Conservation (phyloP, 1,284 basidiomycete genomes). For the Neolentinus lepideus region DNA sequence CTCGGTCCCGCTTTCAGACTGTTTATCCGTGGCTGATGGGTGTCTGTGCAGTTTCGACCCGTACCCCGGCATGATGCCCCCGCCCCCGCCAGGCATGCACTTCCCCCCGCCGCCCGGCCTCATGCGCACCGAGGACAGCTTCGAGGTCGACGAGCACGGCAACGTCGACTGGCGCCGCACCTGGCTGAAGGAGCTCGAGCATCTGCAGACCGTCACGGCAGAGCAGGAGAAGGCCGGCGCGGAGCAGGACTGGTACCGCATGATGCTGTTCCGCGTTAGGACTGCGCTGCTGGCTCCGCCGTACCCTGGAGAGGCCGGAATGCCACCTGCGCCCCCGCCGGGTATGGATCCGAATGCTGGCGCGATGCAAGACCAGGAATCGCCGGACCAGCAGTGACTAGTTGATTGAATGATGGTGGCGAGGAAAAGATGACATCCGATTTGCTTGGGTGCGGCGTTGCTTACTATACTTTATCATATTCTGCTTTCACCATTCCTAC, state of each 20-base stretch:
- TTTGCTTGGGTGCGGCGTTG: constrained; percentile 1
- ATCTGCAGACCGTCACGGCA: constrained; percentile 60
- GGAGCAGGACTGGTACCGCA: constrained; percentile 74
- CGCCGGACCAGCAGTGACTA: not conserved
- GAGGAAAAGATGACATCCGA: not conserved
- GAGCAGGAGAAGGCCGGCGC: constrained; percentile 75
- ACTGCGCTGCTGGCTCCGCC: constrained; percentile 58
- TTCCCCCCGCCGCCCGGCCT: constrained; percentile 47
- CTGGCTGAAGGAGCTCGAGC: constrained; percentile 71
- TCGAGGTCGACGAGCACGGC: constrained; percentile 70
- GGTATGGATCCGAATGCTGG: constrained; percentile 31
- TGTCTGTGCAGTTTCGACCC: constrained; percentile 49
- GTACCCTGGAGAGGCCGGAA: constrained; percentile 13
- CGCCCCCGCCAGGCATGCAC: constrained; percentile 43
- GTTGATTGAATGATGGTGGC: not conserved
- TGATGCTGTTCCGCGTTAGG: constrained; percentile 72
- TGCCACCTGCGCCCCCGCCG: constrained; percentile 4
- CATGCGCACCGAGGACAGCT: constrained; percentile 51
- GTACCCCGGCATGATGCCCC: constrained; percentile 50
- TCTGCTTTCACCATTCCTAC: constrained; percentile 1
- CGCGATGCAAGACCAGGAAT: constrained; percentile 35
- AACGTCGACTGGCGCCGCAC: constrained; percentile 72
- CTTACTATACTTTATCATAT: constrained; percentile 1
- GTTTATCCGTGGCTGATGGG: not conserved
- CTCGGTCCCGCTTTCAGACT: not conserved